Evolutionary conservation across 176 grass and related monocot genomes (phyloP), one percentile per base, ranked within the genome.

Genomic region (Carex littledalei): DNA sequence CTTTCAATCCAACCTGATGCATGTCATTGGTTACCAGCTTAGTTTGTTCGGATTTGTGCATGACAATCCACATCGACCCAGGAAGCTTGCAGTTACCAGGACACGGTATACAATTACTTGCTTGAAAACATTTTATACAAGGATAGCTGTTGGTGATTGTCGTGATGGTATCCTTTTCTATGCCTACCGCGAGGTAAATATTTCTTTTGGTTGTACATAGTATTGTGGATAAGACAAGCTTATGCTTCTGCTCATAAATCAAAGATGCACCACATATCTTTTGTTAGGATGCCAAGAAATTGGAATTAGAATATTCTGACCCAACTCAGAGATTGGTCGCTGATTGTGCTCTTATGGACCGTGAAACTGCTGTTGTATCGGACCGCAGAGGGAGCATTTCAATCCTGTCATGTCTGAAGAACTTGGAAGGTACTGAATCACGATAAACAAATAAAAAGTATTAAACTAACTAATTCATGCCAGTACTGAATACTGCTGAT

Each of bases 81-180:
- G 84, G 73, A 99, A 78, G 87, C 90, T 86, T 84, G 84, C 96
- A 31, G 18, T 75, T 22, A 61, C 73, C 69, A 95, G 81, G 85
- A 94, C 96, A 82, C 85, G 96, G 37, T 99, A 95, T 95, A 79
- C 93, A 50, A 92, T 99, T 85, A 95, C 93, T 71, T 99, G 91
- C 63, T 94, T 99, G 78, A 95, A 88, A 87, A 85, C 96, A 80
- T 85, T 90, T 72, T 84, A 60, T 61, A 95, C 91, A 82, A 85
- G 84, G 80, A 99, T 99, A 94, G 93, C 91, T 55, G 93, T 93
- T 79, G 93, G 96, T 74, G 96, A 99, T 90, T 99, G 96, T 87
- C 96, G 96, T 88, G 96, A 99, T 86, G 96, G 96, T 85, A 87
- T 99, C 89, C 93, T 95, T 86, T 99, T 99, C 87, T 99, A 91